phyloP scores from a whole-genome alignment of 768 basidiomycete species.

The Mycena leptocephala region DNA sequence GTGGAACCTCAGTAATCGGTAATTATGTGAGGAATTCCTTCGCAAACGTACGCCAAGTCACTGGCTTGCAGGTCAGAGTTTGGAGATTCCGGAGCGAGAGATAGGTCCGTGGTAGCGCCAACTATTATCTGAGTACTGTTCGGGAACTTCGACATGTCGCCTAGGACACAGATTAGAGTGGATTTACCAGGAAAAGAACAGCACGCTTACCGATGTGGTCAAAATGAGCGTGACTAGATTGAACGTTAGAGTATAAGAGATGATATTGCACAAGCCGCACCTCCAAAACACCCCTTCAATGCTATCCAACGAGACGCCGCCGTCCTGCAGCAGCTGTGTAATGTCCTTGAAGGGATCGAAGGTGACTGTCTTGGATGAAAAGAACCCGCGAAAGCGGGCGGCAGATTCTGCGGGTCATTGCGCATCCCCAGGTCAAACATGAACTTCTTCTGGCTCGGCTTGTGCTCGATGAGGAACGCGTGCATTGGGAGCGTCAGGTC shows the following conservation, averaged over 20 bases:
- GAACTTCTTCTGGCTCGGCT: conserved; percentile 11
- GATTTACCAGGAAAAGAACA: background rate
- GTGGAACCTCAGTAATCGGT: background rate
- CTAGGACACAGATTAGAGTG: background rate
- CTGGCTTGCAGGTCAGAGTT: conserved; percentile 20
- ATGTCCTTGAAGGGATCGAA: conserved; percentile 29
- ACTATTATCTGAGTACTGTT: conserved; percentile 20
- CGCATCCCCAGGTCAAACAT: conserved; percentile 37
- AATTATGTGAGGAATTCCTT: background rate
- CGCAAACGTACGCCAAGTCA: conserved; percentile 27
- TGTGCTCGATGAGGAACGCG: conserved; percentile 29
- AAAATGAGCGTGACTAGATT: conserved; percentile 29
- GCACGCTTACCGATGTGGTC: conserved; percentile 24
- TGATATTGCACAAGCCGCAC: background rate
- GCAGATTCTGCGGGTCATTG: conserved; percentile 29
- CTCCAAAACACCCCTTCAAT: conserved; percentile 31
- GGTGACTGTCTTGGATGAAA: conserved; percentile 16
- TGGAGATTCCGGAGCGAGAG: conserved; percentile 6
- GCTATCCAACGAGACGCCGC: conserved; percentile 19
- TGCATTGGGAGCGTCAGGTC: conserved; percentile 23
- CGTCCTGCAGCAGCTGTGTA: conserved; percentile 28
- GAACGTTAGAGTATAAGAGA: background rate
- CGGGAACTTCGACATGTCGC: conserved; percentile 37
- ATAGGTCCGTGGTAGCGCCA: conserved; percentile 6
- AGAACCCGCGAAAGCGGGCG: conserved; percentile 25